phyloP scores from a whole-genome alignment of 2,329 filamentous ascomycete genomes.

The Cladosporium colombiae region DNA sequence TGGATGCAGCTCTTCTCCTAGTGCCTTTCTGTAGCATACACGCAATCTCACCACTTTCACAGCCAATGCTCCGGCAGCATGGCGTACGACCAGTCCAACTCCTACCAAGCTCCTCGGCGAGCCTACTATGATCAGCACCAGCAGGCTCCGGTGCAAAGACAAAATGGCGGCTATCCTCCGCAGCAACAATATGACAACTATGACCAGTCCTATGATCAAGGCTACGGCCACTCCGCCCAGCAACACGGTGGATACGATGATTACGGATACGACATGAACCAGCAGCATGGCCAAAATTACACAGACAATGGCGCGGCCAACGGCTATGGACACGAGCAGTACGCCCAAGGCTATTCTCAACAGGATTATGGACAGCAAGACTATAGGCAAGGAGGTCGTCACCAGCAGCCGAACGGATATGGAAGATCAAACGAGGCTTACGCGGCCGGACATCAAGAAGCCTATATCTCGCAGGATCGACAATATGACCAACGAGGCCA shows the following conservation, averaged over 20 bases:
- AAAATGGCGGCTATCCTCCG: constrained; percentile 23
- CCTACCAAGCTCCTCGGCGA: constrained; percentile 28
- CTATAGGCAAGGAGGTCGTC: constrained; percentile 16
- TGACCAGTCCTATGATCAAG: constrained; percentile 24
- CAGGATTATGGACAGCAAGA: constrained; percentile 11
- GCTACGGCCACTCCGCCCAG: constrained; percentile 17
- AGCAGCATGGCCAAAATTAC: constrained; percentile 13
- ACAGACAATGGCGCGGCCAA: not conserved
- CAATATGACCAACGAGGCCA: constrained; percentile 26
- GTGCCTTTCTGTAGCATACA: not conserved
- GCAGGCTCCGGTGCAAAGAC: constrained; percentile 21
- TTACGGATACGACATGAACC: not conserved
- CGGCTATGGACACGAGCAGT: constrained; percentile 14
- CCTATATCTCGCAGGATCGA: constrained; percentile 23
- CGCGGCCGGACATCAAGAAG: constrained; percentile 37
- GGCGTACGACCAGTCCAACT: constrained; percentile 30
- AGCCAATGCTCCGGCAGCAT: constrained; percentile 21
- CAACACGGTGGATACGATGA: constrained; percentile 15
- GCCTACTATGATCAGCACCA: constrained; percentile 22
- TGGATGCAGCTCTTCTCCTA: constrained; percentile 6
- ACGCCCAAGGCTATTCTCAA: constrained; percentile 20
- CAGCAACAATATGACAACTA: constrained; percentile 26
- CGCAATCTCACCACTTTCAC: not conserved
- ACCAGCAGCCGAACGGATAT: constrained; percentile 10
- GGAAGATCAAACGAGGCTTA: constrained; percentile 26